Conservation (phyloP, 495 filamentous ascomycete genomes). For the Lepidopterella palustris region DNA sequence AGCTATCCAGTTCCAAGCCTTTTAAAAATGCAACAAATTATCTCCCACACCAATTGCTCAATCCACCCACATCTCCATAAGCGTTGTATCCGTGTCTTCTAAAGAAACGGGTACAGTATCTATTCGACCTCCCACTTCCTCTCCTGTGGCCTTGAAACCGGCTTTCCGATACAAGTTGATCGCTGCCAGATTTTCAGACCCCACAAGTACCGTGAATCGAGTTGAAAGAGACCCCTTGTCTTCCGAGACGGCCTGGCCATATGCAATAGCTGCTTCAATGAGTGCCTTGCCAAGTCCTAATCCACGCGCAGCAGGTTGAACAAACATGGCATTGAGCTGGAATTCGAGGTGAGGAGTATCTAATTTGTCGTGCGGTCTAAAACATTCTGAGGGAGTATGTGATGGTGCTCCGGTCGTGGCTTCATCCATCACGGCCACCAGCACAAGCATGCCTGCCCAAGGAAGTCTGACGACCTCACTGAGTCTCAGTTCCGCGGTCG, state of each 20-base stretch:
- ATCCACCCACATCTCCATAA: background rate
- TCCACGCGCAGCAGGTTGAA: background rate
- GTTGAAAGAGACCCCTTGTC: background rate
- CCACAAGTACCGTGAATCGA: background rate
- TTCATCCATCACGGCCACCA: background rate
- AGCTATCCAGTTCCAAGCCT: too few species aligned
- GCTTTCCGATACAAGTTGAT: background rate
- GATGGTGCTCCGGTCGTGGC: background rate
- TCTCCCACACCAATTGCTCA: too few species aligned
- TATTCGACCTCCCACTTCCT: background rate
- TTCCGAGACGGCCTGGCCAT: background rate
- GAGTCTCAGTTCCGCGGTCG: background rate
- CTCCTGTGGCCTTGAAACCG: background rate
- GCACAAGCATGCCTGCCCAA: conserved; percentile 7
- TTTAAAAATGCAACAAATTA: too few species aligned
- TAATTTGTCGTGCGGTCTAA: background rate
- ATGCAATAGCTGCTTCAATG: conserved; percentile 9
- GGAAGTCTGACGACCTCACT: background rate
- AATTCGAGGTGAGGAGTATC: background rate
- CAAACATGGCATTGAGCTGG: conserved; percentile 12
- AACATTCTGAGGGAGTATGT: background rate
- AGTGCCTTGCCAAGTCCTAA: conserved; percentile 13
- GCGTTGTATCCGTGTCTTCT: too few species aligned
- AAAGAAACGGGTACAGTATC: too few species aligned
- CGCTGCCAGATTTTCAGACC: background rate